A percentile compares a stretch with the other conserved stretches of the same genome.
phyloP scores from a whole-genome alignment of 306 rosid species.

The Datisca glomerata region DNA sequence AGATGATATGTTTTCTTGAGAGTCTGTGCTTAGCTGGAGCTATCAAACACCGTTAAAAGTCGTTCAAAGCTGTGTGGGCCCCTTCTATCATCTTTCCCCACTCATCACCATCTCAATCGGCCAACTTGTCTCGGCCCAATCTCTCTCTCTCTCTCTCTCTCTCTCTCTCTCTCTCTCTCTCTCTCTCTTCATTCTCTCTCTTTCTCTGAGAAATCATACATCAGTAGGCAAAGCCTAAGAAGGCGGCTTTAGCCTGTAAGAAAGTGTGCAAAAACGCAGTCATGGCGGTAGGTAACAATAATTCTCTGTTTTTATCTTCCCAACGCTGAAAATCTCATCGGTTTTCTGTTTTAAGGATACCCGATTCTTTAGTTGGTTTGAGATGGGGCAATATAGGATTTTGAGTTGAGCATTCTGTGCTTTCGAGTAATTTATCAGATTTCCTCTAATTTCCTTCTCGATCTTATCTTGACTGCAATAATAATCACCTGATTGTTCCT shows the following conservation, averaged over 20 bases:
- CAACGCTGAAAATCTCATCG: background rate
- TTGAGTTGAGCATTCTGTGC: too few species aligned
- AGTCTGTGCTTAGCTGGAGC: conserved; percentile 8
- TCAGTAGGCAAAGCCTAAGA: background rate
- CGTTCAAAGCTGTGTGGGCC: conserved; percentile 8
- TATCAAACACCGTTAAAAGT: conserved; percentile 9
- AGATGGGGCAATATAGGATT: too few species aligned
- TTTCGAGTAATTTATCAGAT: too few species aligned
- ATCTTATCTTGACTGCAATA: too few species aligned
- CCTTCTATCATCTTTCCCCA: conserved; percentile 13
- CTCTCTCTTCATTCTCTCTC: conserved; percentile 1
- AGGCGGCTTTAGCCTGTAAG: conserved; percentile 3
- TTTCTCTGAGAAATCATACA: too few species aligned
- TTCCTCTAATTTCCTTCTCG: too few species aligned
- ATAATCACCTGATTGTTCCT: background rate
- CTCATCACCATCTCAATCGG: conserved; percentile 8
- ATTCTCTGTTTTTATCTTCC: background rate
- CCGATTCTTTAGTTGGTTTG: too few species aligned
- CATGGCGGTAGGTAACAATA: conserved; percentile 11
- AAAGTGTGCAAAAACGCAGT: background rate
- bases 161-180: background rate
- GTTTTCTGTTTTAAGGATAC: background rate
- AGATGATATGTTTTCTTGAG: too few species aligned
- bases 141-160: background rate
- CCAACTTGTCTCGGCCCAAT: conserved; percentile 1